Evolutionary conservation across 2,329 filamentous ascomycete species (phyloP).

Genomic region (Clonostachys byssicola): DNA sequence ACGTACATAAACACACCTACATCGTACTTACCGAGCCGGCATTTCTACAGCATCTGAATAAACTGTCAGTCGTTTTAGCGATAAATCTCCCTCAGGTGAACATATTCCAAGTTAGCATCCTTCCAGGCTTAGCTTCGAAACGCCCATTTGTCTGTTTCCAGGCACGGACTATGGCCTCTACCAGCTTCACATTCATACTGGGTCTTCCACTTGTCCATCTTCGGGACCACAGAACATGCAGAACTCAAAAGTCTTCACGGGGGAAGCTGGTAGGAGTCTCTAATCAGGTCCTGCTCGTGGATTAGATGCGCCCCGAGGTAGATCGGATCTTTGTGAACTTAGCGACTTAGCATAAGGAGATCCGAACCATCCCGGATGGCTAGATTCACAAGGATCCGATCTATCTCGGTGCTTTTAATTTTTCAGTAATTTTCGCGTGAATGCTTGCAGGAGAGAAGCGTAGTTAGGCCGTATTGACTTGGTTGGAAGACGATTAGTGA

Average conservation of each 20-base stretch:
- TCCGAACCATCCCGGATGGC: too few species aligned
- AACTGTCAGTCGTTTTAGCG: conserved; percentile 51
- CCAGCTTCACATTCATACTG: conserved; percentile 10
- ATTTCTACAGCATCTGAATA: conserved; percentile 50
- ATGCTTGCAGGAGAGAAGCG: too few species aligned
- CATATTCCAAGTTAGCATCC: conserved; percentile 45
- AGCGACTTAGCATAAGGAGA: too few species aligned
- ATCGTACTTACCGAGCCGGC: conserved; percentile 34
- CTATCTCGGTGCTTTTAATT: too few species aligned
- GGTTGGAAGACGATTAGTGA: too few species aligned
- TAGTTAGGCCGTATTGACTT: too few species aligned
- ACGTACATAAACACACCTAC: too few species aligned
- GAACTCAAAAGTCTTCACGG: conserved; percentile 51
- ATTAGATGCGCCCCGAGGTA: too few species aligned
- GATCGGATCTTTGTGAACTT: too few species aligned
- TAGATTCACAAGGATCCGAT: too few species aligned
- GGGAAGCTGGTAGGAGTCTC: conserved; percentile 56
- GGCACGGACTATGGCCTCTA: conserved; percentile 17
- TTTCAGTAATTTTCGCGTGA: too few species aligned
- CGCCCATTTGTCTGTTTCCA: conserved; percentile 53
- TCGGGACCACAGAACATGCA: conserved; percentile 11
- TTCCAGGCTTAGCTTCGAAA: conserved; percentile 53
- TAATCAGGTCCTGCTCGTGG: conserved; percentile 8
- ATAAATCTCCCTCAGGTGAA: conserved; percentile 50
- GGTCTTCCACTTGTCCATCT: not conserved